Evolutionary conservation across 768 basidiomycete species (phyloP), one percentile per base, ranked within the genome.

Genomic region (Amanita thiersii): DNA sequence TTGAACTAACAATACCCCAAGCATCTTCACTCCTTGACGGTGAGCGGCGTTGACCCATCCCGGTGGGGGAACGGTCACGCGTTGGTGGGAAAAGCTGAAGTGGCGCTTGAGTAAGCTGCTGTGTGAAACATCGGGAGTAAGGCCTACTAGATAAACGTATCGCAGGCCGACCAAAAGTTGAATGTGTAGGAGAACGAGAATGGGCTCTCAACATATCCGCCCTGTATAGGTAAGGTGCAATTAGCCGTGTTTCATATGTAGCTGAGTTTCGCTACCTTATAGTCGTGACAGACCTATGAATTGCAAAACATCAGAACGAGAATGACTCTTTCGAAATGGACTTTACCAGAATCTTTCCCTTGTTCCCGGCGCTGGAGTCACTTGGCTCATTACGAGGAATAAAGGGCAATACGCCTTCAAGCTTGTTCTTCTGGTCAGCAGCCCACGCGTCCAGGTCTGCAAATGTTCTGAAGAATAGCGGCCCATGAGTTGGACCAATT

Each of bases 11-110:
- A 91, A 50, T 9, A 83, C 85, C 5, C 86, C 88, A 2, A 90
- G 69, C 50, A 90, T 82, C 58, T 77, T 81, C 2, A 77, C 75
- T 1, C 86, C 86, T 50, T 87, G 79, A 20, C 77, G 65, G 56
- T 90, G 88, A 1, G 85, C 82, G 12, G 86, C 74, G 5, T 71
- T 80, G 4, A 71, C 75, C 86, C 86, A 89, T 52, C 77, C 82
- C 5, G 85, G 72, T 4, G 88, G 88, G 17, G 88, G 88, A 12
- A 81, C 60, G 1, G 86, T 78, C 6, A 90, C 68, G 14, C 85
- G 72, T 54, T 86, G 72, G 53, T 91, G 88, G 5, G 88, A 80
- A 57, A 91, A 91, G 58, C 88, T 91, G 46, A 5, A 37, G 37
- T 11, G 11, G 5, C 9, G 15, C n/a, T 9, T 19, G 42, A n/a